phyloP scores from a whole-genome alignment of 495 filamentous ascomycete genomes.

The Talaromyces thailandensis region DNA sequence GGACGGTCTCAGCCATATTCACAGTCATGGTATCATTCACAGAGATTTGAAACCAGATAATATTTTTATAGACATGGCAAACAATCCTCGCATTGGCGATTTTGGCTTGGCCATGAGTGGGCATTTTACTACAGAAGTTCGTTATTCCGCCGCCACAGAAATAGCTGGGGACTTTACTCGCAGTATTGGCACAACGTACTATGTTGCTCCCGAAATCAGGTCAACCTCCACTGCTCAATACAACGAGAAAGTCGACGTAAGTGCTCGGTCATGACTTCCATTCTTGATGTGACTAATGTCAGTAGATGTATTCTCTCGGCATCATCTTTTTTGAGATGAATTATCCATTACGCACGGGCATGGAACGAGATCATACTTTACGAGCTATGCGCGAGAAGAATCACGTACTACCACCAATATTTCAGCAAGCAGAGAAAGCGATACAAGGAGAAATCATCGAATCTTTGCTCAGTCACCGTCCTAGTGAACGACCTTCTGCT shows the following conservation, averaged over 20 bases:
- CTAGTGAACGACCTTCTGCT: slow-evolving; percentile 76
- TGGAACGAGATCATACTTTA: slow-evolving; percentile 79
- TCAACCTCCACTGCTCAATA: slow-evolving; percentile 63
- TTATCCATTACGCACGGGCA: slow-evolving; percentile 66
- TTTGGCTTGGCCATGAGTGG: slow-evolving; percentile 91
- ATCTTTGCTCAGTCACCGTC: slow-evolving; percentile 70
- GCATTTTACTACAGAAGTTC: slow-evolving; percentile 52
- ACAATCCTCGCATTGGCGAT: slow-evolving; percentile 90
- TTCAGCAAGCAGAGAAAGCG: slow-evolving; percentile 63
- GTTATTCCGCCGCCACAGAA: slow-evolving; percentile 34
- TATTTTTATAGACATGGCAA: slow-evolving; percentile 84
- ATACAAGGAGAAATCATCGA: slow-evolving; percentile 68
- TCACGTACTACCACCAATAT: slow-evolving; percentile 61
- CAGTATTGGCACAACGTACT: slow-evolving; percentile 89
- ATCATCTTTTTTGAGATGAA: slow-evolving; percentile 99
- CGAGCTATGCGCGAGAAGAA: slow-evolving; percentile 59
- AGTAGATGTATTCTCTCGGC: slow-evolving; percentile 87
- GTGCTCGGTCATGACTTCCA: slow-evolving; percentile 16
- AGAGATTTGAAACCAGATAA: slow-evolving; percentile 98
- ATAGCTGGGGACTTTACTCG: slow-evolving; percentile 59
- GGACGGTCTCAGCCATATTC: slow-evolving; percentile 85
- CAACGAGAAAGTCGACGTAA: slow-evolving; percentile 85
- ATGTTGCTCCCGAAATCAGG: slow-evolving; percentile 87
- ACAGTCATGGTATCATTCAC: slow-evolving; percentile 86
- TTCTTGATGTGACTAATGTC: slow-evolving; percentile 8